Evolutionary conservation across 2,329 filamentous ascomycete genomes (phyloP).

Genomic region (Aureobasidium sp.): DNA sequence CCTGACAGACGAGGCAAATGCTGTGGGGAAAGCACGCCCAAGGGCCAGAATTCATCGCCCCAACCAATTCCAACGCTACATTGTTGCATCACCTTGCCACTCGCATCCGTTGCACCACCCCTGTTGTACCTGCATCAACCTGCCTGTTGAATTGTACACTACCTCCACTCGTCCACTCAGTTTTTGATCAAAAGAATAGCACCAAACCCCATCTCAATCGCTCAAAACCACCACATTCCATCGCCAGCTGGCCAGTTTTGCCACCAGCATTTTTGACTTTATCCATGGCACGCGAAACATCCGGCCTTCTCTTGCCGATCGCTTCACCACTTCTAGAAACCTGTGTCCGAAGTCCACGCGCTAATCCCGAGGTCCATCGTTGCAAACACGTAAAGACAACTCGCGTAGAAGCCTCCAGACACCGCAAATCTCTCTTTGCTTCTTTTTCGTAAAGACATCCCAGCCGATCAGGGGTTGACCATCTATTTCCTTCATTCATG

Average conservation of each 20-base stretch:
- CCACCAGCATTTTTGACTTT: constrained; percentile 11
- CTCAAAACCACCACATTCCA: constrained; percentile 2
- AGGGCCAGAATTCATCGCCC: constrained; percentile 13
- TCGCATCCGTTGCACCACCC: not conserved
- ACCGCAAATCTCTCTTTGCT: not conserved
- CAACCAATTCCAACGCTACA: constrained; percentile 7
- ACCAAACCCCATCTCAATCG: not conserved
- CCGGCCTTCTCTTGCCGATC: constrained; percentile 14
- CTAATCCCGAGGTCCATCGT: constrained; percentile 9
- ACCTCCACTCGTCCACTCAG: not conserved
- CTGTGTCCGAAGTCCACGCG: constrained; percentile 3
- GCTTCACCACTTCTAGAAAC: constrained; percentile 9
- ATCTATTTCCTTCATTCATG: not conserved
- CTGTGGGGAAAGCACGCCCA: not conserved
- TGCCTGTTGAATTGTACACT: not conserved
- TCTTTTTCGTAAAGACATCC: not conserved
- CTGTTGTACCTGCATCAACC: constrained; percentile 10
- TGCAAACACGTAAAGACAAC: constrained; percentile 14
- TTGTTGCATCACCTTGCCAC: constrained; percentile 16
- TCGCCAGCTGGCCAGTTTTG: constrained; percentile 8
- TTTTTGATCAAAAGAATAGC: not conserved
- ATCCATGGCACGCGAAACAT: constrained; percentile 9
- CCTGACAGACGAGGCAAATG: constrained; percentile 14
- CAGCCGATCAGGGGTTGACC: constrained; percentile 1
- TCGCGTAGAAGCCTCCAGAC: constrained; percentile 9